Evolutionary conservation across 495 filamentous ascomycete species (phyloP), one percentile per base, ranked within the genome.

Genomic region (Symbiotaphrina buchneri): DNA sequence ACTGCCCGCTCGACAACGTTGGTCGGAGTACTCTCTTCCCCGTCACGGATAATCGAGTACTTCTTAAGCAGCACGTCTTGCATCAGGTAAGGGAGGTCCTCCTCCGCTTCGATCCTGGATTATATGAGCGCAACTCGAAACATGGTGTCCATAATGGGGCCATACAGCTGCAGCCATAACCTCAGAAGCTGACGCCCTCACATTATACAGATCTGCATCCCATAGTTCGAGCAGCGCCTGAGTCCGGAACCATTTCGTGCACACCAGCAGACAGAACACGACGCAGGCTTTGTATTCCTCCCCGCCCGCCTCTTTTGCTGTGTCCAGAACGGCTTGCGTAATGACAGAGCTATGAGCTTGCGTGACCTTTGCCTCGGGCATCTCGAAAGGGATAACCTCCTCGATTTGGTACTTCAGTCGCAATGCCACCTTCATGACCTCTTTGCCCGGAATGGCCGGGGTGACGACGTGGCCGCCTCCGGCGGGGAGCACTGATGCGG

Each of bases 1-100:
- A 95, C 81, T 0, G 90, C 76, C 29, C 77, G 71, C 50, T 97
- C 87, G 38, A 97, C 58, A 14, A 77, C 87, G 45, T 94, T 97
- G 34, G 73, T 55, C 1, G 83, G 78, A 10, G 58, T 51, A 2
- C 78, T 80, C 25, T 75, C 58, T 34, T 74, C 55, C 19, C 67
- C 75, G 31, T 82, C 61, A 27, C 70, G 43, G 16, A 91, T 50
- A 45, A 91, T 73, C 1, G 75, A 79, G 50, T 90, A 95, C 8
- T 84, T 72, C 54, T 85, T 87, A 31, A 97, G 71, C n/a, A 97
- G 61, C 16, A 90, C 55, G 21, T 74, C 61, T 36, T 81, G 71
- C 34, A 93, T 55, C 10, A 95, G 59, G 43, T 76, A 81, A 17
- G 67, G 47, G 32, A 71, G 60, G 45, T 93, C 63, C 10, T 81